These are phyloP conservation scores for Pichia membranifaciens DNA, from an alignment of 805 yeast genomes.

Conservation along the genomic window DNA sequence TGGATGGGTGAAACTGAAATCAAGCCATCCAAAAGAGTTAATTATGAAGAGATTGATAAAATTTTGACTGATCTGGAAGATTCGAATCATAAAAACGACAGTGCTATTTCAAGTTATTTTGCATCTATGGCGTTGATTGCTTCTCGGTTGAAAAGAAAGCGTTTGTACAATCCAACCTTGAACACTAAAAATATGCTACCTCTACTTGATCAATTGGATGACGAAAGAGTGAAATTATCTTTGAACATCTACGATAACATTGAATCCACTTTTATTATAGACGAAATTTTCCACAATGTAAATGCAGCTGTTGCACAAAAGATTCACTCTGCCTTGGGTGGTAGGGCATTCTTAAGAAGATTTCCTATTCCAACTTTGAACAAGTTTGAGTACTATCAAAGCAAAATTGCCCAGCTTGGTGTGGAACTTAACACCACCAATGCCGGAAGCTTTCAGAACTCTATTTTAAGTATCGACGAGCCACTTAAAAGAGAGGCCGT, in stretches of 20 bases:
- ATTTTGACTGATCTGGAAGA: constrained; percentile 33
- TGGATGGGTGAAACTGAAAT: constrained; percentile 71
- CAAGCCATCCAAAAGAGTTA: constrained; percentile 53
- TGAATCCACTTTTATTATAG: constrained; percentile 50
- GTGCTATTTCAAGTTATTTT: constrained; percentile 56
- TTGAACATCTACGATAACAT: constrained; percentile 66
- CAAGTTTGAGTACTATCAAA: constrained; percentile 72
- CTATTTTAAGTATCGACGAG: constrained; percentile 61
- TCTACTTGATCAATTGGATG: constrained; percentile 75
- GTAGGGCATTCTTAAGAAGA: constrained; percentile 76
- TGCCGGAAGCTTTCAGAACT: constrained; percentile 63
- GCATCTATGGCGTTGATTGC: constrained; percentile 60
- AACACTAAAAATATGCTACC: constrained; percentile 51
- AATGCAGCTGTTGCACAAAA: constrained; percentile 83
- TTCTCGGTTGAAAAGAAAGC: constrained; percentile 61
- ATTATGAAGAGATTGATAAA: constrained; percentile 50
- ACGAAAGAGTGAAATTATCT: constrained; percentile 67
- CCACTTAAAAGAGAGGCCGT: constrained; percentile 61
- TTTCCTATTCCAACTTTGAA: constrained; percentile 79
- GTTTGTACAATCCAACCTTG: constrained; percentile 46
- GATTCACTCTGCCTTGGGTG: constrained; percentile 70
- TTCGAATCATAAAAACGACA: constrained; percentile 35
- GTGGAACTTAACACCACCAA: constrained; percentile 67
- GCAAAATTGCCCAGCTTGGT: constrained; percentile 62
- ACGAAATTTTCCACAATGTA: constrained; percentile 75